phyloP scores from a whole-genome alignment of 306 rosid genomes.

The Gillenia trifoliata region DNA sequence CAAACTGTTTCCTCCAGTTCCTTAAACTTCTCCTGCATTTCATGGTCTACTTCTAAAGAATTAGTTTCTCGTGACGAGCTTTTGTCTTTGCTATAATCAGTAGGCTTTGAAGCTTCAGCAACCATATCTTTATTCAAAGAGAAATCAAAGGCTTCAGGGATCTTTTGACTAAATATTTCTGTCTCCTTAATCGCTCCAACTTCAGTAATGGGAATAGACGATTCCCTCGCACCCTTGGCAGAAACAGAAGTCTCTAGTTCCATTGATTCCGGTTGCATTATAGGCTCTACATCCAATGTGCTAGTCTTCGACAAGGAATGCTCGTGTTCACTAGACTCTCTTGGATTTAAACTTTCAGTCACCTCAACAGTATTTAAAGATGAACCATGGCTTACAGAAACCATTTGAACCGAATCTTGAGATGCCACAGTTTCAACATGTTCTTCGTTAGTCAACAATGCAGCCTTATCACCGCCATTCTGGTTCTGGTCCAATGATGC shows the following conservation, averaged over 20 bases:
- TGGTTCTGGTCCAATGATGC: slow-evolving; percentile 20
- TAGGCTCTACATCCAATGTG: background rate
- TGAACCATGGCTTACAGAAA: slow-evolving; percentile 12
- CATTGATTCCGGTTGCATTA: background rate
- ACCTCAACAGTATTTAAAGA: background rate
- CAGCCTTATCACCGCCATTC: slow-evolving; percentile 27
- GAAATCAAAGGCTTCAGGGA: slow-evolving; percentile 14
- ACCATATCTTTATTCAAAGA: slow-evolving; percentile 24
- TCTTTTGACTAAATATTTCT: slow-evolving; percentile 21
- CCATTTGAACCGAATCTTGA: slow-evolving; percentile 23
- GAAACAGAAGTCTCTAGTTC: slow-evolving; percentile 12
- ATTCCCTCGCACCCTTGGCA: slow-evolving; percentile 1
- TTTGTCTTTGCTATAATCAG: slow-evolving; percentile 10
- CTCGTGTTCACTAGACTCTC: slow-evolving; percentile 14
- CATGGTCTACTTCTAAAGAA: slow-evolving; percentile 1
- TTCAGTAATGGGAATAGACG: slow-evolving; percentile 21
- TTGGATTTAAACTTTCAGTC: slow-evolving; percentile 16
- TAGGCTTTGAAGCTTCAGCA: slow-evolving; percentile 16
- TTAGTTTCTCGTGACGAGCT: background rate
- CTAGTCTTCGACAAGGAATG: background rate
- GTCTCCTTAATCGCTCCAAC: slow-evolving; percentile 27
- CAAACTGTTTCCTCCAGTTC: slow-evolving; percentile 17
- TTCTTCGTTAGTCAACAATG: slow-evolving; percentile 29
- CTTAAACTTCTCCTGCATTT: slow-evolving; percentile 29
- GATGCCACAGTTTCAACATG: slow-evolving; percentile 9